Evolutionary conservation across 495 filamentous ascomycete species (phyloP).

Genomic region (Corynascus novoguineensis): DNA sequence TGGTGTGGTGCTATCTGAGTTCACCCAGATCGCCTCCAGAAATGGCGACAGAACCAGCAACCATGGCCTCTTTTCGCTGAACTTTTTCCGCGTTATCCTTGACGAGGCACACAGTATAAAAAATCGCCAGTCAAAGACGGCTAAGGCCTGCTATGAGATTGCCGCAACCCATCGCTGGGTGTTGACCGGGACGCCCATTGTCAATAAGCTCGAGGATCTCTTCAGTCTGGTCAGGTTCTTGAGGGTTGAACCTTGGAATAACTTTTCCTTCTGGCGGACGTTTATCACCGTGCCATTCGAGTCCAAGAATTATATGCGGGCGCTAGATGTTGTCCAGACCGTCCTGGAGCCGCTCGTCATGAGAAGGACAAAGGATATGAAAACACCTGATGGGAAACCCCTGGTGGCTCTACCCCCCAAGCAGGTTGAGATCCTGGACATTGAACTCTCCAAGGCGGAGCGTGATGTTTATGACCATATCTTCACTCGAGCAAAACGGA

Average conservation of each 20-base stretch:
- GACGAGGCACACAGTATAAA: constrained; percentile 96
- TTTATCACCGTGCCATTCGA: constrained; percentile 98
- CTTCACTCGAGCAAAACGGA: constrained; percentile 71
- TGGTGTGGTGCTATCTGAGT: constrained; percentile 86
- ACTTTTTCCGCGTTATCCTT: constrained; percentile 90
- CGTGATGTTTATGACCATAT: constrained; percentile 89
- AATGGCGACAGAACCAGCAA: constrained; percentile 52
- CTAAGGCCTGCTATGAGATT: constrained; percentile 87
- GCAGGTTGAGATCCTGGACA: constrained; percentile 72
- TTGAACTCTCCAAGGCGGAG: constrained; percentile 78
- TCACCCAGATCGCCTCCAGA: constrained; percentile 57
- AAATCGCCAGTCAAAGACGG: constrained; percentile 82
- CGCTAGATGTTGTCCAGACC: constrained; percentile 94
- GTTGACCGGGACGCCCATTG: constrained; percentile 92
- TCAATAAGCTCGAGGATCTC: constrained; percentile 94
- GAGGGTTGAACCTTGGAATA: constrained; percentile 92
- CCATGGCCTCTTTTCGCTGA: constrained; percentile 79
- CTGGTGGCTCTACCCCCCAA: constrained; percentile 81
- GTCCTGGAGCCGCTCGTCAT: constrained; percentile 95
- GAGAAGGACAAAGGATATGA: constrained; percentile 94
- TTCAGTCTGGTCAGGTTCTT: constrained; percentile 91
- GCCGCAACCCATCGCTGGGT: constrained; percentile 83
- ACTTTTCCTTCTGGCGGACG: constrained; percentile 98
- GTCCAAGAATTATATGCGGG: constrained; percentile 84
- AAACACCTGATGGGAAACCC: constrained; percentile 81